Conservation (phyloP, 129 eudicot genomes). For the Saposhnikovia divaricata region DNA sequence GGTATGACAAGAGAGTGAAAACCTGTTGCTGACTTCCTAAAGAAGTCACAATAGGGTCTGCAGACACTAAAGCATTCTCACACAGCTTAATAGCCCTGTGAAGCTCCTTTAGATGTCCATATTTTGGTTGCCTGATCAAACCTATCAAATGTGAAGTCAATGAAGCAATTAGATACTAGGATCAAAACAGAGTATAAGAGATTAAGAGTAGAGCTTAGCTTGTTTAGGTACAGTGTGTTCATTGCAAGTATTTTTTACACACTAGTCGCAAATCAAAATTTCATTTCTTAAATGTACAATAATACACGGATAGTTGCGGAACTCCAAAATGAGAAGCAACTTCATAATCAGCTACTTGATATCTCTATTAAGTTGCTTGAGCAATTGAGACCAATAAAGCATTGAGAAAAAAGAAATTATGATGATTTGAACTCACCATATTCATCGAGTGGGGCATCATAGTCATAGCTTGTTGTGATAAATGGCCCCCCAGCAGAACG, state of each 20-base stretch:
- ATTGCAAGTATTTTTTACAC: no score
- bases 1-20: slow-evolving; percentile 4
- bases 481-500: slow-evolving; percentile 65
- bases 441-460: slow-evolving; percentile 69
- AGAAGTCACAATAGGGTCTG: slow-evolving; percentile 40
- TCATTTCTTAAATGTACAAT: no score
- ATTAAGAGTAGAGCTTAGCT: no score
- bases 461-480: slow-evolving; percentile 56
- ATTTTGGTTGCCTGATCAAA: slow-evolving; percentile 51
- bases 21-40: slow-evolving; percentile 42
- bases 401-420: neutral
- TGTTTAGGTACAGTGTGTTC: no score
- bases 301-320: no score
- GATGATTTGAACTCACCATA: slow-evolving; percentile 33
- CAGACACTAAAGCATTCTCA: slow-evolving; percentile 41
- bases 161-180: neutral
- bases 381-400: neutral
- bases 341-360: no score
- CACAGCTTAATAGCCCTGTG: slow-evolving; percentile 48
- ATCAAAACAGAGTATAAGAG: no score
- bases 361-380: neutral
- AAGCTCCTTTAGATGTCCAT: slow-evolving; percentile 54
- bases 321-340: no score
- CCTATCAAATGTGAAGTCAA: slow-evolving; percentile 18
- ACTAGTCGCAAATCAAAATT: neutral